These are phyloP conservation scores for Chondrus crispus DNA, from an alignment of 23 red algal genomes.

Conservation along the genomic window DNA sequence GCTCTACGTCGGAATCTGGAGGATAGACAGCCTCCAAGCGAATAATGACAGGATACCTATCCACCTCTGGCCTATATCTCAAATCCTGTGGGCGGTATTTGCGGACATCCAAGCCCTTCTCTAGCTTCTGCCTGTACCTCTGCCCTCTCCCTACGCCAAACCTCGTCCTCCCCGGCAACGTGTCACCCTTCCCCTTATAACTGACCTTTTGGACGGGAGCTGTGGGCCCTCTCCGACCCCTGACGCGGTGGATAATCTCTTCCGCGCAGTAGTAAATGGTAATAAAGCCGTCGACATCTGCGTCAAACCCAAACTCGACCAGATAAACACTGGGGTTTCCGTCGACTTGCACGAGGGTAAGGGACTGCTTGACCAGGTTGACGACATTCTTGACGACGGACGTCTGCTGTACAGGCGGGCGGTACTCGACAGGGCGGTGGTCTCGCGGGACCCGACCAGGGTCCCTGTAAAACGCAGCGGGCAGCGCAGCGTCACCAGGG, in stretches of 20 bases:
- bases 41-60: constrained; percentile 62
- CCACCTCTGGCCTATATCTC: neutral
- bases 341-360: neutral
- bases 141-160: constrained; percentile 57
- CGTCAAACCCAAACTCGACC: constrained; percentile 38
- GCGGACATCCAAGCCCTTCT: constrained; percentile 23
- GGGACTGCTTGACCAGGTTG: neutral
- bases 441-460: too few relatives aligned
- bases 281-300: constrained; percentile 25
- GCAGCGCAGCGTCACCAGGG: too few relatives aligned
- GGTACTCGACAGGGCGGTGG: constrained; percentile 30
- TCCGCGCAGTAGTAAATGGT: constrained; percentile 13
- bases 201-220: neutral
- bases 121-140: constrained; percentile 56
- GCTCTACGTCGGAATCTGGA: neutral
- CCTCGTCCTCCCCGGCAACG: neutral
- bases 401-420: constrained; percentile 17
- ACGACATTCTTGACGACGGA: constrained; percentile 28
- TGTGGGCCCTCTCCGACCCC: neutral
- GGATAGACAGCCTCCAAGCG: constrained; percentile 41
- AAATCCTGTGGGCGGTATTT: neutral
- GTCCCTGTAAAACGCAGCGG: too few relatives aligned
- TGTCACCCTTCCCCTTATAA: neutral
- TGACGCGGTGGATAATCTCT: neutral
- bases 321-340: neutral